Evolutionary conservation across 2,329 filamentous ascomycete genomes (phyloP).

Genomic region (Paracoccidioides brasiliensis): DNA sequence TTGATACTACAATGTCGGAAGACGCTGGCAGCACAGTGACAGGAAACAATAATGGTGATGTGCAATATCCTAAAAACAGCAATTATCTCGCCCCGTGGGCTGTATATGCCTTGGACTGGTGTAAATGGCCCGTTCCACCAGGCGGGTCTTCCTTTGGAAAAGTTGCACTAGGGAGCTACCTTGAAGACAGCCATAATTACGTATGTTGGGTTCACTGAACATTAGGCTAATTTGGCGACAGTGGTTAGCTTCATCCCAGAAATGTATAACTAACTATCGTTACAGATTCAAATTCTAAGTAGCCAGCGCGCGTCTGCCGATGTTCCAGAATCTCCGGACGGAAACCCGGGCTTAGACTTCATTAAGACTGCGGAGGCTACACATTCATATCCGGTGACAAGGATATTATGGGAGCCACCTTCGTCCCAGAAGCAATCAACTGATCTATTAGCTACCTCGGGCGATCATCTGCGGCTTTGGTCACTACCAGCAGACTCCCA

Average conservation of each 20-base stretch:
- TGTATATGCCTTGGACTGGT: conserved; percentile 97
- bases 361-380: conserved; percentile 90
- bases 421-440: conserved; percentile 92
- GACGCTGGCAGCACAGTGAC: conserved; percentile 45
- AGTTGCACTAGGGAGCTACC: conserved; percentile 85
- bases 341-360: conserved; percentile 72
- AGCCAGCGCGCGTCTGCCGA: conserved; percentile 62
- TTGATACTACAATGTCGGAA: conserved; percentile 69
- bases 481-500: conserved; percentile 57
- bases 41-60: conserved; percentile 53
- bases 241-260: neutral
- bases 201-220: conserved; percentile 38
- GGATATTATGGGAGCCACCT: conserved; percentile 89
- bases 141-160: conserved; percentile 63
- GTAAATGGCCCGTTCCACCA: conserved; percentile 81
- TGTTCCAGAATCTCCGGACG: conserved; percentile 49
- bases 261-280: neutral
- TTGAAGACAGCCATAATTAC: conserved; percentile 97
- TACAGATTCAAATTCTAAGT: conserved; percentile 90
- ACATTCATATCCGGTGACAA: conserved; percentile 92
- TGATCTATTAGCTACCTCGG: conserved; percentile 85
- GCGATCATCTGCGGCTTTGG: conserved; percentile 88
- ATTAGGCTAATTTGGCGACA: neutral
- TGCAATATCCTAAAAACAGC: conserved; percentile 57
- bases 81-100: conserved; percentile 93